Evolutionary conservation across 2,329 filamentous ascomycete species (phyloP).

Genomic region (Incumbomyces lentus): DNA sequence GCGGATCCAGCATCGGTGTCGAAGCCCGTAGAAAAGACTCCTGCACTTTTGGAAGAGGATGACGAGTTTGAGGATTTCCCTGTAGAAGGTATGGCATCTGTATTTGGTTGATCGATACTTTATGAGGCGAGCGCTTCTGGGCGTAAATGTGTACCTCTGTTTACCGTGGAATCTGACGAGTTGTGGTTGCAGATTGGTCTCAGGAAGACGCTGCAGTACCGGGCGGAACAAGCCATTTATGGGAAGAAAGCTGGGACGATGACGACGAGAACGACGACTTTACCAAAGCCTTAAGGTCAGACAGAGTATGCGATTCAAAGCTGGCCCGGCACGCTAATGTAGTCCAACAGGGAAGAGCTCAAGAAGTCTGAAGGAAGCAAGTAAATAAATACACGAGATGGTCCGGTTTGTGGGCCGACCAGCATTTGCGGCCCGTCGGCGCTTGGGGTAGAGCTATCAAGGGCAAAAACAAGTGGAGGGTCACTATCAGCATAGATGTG

Average conservation of each 20-base stretch:
- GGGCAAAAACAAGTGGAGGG: not conserved
- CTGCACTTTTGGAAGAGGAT: conserved; percentile 77
- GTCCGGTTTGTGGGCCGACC: no score
- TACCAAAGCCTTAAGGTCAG: conserved; percentile 82
- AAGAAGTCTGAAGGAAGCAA: conserved; percentile 71
- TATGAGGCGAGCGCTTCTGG: no score
- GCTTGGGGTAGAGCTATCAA: no score
- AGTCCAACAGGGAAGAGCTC: conserved; percentile 55
- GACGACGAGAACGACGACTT: conserved; percentile 97
- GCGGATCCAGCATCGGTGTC: conserved; percentile 34
- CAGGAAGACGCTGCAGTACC: conserved; percentile 67
- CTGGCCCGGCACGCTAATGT: not conserved
- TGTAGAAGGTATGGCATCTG: conserved; percentile 60
- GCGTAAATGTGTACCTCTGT: no score
- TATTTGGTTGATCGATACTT: no score
- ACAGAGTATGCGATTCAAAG: conserved; percentile 14
- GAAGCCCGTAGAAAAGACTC: conserved; percentile 48
- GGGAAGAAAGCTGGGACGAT: conserved; percentile 99
- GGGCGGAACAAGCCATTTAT: conserved; percentile 66
- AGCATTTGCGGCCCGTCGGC: no score
- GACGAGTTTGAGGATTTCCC: conserved; percentile 99
- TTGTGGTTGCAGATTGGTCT: conserved; percentile 63
- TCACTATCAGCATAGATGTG: not conserved
- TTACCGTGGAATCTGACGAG: not conserved
- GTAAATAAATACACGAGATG: conserved; percentile 4